These are phyloP conservation scores for Adansonia madagascariensis DNA, from an alignment of 441 rosid species.

Conservation along the genomic window DNA sequence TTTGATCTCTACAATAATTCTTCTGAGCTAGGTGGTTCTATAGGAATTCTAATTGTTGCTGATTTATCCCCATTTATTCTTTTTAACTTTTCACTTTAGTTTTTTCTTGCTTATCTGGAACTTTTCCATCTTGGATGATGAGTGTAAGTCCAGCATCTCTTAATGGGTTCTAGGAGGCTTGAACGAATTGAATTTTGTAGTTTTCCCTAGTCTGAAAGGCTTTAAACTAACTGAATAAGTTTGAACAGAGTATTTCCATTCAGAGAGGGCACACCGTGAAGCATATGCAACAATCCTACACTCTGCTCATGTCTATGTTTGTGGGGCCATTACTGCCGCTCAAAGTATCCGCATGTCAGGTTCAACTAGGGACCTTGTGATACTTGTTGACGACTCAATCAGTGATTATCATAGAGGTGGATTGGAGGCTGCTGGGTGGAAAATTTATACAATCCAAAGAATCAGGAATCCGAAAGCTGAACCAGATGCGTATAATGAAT, in stretches of 20 bases:
- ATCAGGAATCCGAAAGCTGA: conserved; percentile 83
- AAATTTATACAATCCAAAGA: conserved; percentile 68
- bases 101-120: background rate
- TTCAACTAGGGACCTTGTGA: conserved; percentile 79
- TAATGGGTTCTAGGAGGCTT: background rate
- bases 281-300: conserved; percentile 89
- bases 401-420: conserved; percentile 71
- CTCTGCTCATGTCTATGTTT: conserved; percentile 76
- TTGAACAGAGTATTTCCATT: conserved; percentile 61
- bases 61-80: background rate
- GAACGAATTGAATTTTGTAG: background rate
- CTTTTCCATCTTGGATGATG: background rate
- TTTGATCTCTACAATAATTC: background rate
- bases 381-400: conserved; percentile 77
- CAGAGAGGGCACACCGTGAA: conserved; percentile 63
- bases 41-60: background rate
- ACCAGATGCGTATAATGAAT: conserved; percentile 77
- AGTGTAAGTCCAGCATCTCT: background rate
- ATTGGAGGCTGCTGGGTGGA: conserved; percentile 86
- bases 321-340: conserved; percentile 87
- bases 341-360: conserved; percentile 88
- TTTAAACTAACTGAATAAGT: conserved; percentile 25
- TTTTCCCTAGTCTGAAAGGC: background rate
- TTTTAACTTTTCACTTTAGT: background rate
- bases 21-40: background rate